phyloP scores from a whole-genome alignment of 2,329 filamentous ascomycete genomes.

The Fulvia fulva region DNA sequence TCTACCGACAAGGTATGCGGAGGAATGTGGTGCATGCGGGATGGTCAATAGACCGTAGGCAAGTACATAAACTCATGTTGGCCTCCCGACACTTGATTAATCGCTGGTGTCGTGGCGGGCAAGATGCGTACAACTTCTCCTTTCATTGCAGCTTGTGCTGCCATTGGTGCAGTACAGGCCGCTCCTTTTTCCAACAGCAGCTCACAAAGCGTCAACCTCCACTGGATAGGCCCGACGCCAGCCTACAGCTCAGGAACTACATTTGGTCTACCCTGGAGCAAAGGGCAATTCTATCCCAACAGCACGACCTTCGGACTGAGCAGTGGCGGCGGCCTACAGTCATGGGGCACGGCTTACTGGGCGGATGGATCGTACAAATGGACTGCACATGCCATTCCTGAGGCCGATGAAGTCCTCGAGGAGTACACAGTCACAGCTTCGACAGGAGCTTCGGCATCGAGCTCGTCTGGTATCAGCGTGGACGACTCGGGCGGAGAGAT shows the following conservation, averaged over 20 bases:
- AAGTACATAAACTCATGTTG: neutral
- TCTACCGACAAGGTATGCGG: neutral
- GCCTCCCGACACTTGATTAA: neutral
- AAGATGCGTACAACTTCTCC: neutral
- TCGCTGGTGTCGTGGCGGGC: neutral
- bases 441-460: conserved; percentile 9
- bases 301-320: conserved; percentile 32
- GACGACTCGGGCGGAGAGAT: conserved; percentile 26
- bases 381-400: conserved; percentile 55
- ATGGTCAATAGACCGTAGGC: neutral
- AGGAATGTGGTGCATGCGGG: neutral
- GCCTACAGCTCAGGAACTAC: conserved; percentile 32
- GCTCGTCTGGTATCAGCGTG: conserved; percentile 26
- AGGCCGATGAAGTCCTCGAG: conserved; percentile 38
- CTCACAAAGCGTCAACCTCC: conserved; percentile 3
- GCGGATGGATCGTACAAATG: conserved; percentile 59
- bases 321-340: conserved; percentile 39
- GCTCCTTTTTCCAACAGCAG: neutral
- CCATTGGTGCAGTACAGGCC: neutral
- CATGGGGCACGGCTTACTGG: conserved; percentile 59
- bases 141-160: neutral
- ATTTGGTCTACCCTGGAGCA: conserved; percentile 40
- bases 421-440: conserved; percentile 44
- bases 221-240: conserved; percentile 13
- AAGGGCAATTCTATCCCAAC: conserved; percentile 36